A percentile compares a stretch with the other conserved stretches of the same genome.
phyloP scores from a whole-genome alignment of 148 eudicot species.

The Rhododendron henanense region DNA sequence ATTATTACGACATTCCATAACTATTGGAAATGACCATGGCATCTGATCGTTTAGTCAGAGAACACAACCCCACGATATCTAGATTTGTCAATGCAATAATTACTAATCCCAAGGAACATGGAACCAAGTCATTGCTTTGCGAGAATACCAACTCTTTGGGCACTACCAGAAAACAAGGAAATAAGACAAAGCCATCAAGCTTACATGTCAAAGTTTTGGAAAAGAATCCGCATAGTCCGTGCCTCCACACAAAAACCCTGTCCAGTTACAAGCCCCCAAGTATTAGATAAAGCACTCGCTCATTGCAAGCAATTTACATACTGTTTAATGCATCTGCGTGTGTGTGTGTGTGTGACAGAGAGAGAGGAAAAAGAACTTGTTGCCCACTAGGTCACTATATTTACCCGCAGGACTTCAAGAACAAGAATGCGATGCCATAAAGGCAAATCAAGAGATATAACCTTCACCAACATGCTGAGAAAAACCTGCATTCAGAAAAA shows the following conservation, averaged over 20 bases:
- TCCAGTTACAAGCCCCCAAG: slow-evolving; percentile 22
- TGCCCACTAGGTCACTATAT: neutral
- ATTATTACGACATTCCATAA: neutral
- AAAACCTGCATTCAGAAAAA: slow-evolving; percentile 60
- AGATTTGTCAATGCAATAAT: neutral
- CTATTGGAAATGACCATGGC: neutral
- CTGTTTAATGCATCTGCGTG: neutral
- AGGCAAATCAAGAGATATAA: slow-evolving; percentile 86
- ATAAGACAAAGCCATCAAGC: slow-evolving; percentile 14
- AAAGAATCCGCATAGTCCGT: slow-evolving; percentile 85
- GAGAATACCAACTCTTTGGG: neutral
- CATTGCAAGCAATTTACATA: neutral
- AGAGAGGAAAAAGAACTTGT: neutral
- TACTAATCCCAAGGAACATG: neutral
- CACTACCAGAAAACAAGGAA: slow-evolving; percentile 4
- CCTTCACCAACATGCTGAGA: slow-evolving; percentile 90
- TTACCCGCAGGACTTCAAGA: slow-evolving; percentile 96
- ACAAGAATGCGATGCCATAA: slow-evolving; percentile 98
- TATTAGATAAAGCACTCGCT: slow-evolving; percentile 9
- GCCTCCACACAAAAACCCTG: slow-evolving; percentile 99
- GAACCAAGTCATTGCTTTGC: neutral
- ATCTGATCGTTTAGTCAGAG: neutral
- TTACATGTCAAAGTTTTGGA: slow-evolving; percentile 97
- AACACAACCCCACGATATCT: neutral
- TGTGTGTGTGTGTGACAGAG: neutral